phyloP scores from a whole-genome alignment of 1,139 yeast genomes.

The Magnusiomyces tetraspermus region DNA sequence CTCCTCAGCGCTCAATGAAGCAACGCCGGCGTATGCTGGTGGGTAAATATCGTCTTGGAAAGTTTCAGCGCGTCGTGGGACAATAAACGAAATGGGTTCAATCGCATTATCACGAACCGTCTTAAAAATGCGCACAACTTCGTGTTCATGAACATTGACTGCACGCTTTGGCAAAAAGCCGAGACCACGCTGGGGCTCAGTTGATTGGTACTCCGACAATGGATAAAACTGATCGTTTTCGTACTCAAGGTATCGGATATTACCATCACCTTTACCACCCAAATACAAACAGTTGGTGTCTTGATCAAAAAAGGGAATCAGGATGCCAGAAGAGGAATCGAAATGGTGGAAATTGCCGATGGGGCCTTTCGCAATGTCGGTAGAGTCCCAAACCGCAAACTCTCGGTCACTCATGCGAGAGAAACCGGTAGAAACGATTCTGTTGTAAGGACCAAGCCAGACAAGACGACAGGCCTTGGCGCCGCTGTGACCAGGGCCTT shows the following conservation, averaged over 20 bases:
- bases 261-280: constrained; percentile 98
- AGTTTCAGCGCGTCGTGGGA: constrained; percentile 87
- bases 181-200: constrained; percentile 93
- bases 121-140: constrained; percentile 70
- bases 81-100: constrained; percentile 85
- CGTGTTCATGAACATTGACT: constrained; percentile 74
- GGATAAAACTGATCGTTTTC: constrained; percentile 66
- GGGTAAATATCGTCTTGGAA: constrained; percentile 92
- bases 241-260: constrained; percentile 84
- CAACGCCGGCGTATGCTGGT: constrained; percentile 69
- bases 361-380: constrained; percentile 66
- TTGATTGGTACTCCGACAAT: constrained; percentile 76
- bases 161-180: constrained; percentile 78
- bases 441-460: constrained; percentile 82
- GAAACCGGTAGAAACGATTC: constrained; percentile 92
- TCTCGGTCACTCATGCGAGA: constrained; percentile 90
- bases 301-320: constrained; percentile 83
- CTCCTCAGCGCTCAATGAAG: constrained; percentile 72
- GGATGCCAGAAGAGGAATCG: constrained; percentile 86
- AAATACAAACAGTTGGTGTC: constrained; percentile 70
- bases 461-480: constrained; percentile 81
- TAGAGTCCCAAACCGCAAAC: constrained; percentile 84
- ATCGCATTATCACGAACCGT: constrained; percentile 71
- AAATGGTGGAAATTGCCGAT: constrained; percentile 78
- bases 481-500: constrained; percentile 86